Percentiles rank a stretch among this genome's conserved stretches.
These are phyloP conservation scores for Hypoxylon rubiginosum DNA, from an alignment of 2,329 filamentous ascomycete species.

Conservation along the genomic window DNA sequence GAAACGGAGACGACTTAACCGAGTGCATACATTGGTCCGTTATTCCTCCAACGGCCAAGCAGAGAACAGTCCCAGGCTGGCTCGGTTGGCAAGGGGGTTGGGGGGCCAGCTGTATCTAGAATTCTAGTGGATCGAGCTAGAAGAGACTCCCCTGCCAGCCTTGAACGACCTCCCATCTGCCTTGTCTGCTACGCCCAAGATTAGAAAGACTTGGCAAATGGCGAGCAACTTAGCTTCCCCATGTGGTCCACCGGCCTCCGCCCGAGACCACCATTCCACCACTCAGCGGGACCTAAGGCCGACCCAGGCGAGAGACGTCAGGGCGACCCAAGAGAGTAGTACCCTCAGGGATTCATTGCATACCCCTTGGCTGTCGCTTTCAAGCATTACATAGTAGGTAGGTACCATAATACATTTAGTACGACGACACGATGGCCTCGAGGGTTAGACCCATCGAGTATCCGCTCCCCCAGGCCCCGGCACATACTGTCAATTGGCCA, in stretches of 20 bases:
- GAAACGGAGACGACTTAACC: constrained; percentile 37
- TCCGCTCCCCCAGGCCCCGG: constrained; percentile 42
- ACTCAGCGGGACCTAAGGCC: constrained; percentile 22
- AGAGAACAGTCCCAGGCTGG: constrained; percentile 17
- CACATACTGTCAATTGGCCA: constrained; percentile 38
- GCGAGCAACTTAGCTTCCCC: constrained; percentile 38
- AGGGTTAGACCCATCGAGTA: constrained; percentile 28
- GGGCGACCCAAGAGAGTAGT: constrained; percentile 31
- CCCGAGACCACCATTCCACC: constrained; percentile 29
- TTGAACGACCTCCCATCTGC: constrained; percentile 17
- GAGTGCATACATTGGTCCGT: constrained; percentile 17
- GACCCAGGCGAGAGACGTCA: constrained; percentile 33
- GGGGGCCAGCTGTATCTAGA: constrained; percentile 21
- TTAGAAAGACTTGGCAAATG: constrained; percentile 36
- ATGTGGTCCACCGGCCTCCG: constrained; percentile 36
- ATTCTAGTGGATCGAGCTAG: constrained; percentile 23
- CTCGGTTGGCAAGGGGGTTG: constrained; percentile 23
- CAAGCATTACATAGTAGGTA: constrained; percentile 6
- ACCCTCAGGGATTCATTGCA: constrained; percentile 26
- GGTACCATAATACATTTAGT: constrained; percentile 1
- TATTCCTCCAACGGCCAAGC: constrained; percentile 33
- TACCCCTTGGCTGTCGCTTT: constrained; percentile 22
- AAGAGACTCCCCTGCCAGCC: neutral
- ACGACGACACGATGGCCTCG: constrained; percentile 17
- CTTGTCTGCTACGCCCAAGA: neutral